A percentile compares a stretch with the other conserved stretches of the same genome.
These are phyloP conservation scores for Acacia acuminata DNA, from an alignment of 306 rosid species.

Conservation along the genomic window DNA sequence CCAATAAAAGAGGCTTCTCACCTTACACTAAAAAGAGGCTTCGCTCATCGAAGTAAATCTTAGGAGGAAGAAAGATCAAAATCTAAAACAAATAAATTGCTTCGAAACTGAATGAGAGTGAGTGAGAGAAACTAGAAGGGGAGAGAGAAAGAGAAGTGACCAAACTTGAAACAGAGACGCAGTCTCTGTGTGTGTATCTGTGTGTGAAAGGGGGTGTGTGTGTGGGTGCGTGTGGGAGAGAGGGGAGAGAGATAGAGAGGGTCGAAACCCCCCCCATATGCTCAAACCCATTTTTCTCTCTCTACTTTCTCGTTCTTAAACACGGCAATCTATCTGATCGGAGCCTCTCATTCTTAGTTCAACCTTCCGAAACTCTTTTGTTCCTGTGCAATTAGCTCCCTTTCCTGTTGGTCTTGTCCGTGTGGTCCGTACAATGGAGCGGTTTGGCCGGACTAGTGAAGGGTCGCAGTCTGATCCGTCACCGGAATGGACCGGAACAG, in stretches of 20 bases:
- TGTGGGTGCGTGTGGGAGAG: background rate
- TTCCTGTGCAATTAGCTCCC: constrained; percentile 35
- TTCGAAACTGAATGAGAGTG: constrained; percentile 42
- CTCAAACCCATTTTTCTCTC: constrained; percentile 38
- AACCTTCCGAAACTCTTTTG: constrained; percentile 4
- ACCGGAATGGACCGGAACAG: constrained; percentile 71
- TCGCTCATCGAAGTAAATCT: constrained; percentile 20
- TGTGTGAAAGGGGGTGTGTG: background rate
- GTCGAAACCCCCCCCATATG: constrained; percentile 42
- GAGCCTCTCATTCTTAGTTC: constrained; percentile 45
- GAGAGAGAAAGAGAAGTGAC: constrained; percentile 28
- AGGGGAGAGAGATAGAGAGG: constrained; percentile 25
- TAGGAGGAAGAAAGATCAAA: constrained; percentile 24
- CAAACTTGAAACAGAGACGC: constrained; percentile 44
- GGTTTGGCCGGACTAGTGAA: constrained; percentile 72
- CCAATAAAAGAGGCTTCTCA: constrained; percentile 32
- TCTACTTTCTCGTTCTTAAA: constrained; percentile 28
- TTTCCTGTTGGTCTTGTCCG: constrained; percentile 26
- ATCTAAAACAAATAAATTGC: constrained; percentile 33
- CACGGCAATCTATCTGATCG: constrained; percentile 68
- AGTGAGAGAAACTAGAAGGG: constrained; percentile 25
- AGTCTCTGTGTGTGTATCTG: constrained; percentile 8
- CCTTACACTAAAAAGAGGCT: constrained; percentile 10
- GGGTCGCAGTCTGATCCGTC: constrained; percentile 89
- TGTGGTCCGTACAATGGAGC: constrained; percentile 82